A percentile compares a stretch with the other conserved stretches of the same genome.
These are phyloP conservation scores for Anacardium occidentale DNA, from an alignment of 345 rosid species.

Conservation along the genomic window DNA sequence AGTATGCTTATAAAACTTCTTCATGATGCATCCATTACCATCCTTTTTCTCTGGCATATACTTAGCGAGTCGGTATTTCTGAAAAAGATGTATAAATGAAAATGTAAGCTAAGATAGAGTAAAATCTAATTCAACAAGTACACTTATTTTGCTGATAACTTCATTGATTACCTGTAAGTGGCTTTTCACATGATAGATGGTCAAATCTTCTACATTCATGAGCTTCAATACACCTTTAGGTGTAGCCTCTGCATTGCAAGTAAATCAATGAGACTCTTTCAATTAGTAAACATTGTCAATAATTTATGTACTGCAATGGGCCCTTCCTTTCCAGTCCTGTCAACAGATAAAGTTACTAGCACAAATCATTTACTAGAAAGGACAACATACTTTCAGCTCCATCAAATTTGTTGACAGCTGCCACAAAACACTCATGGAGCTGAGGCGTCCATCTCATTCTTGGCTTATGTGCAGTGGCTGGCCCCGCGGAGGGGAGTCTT, in stretches of 20 bases:
- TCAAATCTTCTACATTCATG: conserved; percentile 86
- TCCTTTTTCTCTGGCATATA: conserved; percentile 86
- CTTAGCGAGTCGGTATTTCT: conserved; percentile 93
- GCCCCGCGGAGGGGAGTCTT: conserved; percentile 43
- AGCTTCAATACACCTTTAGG: conserved; percentile 89
- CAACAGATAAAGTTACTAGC: not conserved
- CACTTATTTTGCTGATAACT: conserved; percentile 14
- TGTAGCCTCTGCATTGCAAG: conserved; percentile 72
- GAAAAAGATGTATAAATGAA: conserved; percentile 31
- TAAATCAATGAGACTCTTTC: conserved; percentile 9
- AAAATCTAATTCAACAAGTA: conserved; percentile 13
- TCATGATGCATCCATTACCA: conserved; percentile 44
- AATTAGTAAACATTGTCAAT: not conserved
- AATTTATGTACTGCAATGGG: not conserved
- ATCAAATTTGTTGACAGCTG: conserved; percentile 72
- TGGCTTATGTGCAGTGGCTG: conserved; percentile 55
- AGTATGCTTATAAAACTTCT: not conserved
- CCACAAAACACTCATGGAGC: conserved; percentile 70
- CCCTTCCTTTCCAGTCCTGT: not conserved
- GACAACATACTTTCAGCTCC: conserved; percentile 73
- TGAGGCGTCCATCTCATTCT: conserved; percentile 98
- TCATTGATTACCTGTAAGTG: conserved; percentile 70
- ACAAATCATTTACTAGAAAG: not conserved
- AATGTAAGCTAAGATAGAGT: not conserved
- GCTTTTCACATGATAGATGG: conserved; percentile 93